Base-by-base conservation (phyloP, 139 green algal species). In the Eudorina sp. region DNA sequence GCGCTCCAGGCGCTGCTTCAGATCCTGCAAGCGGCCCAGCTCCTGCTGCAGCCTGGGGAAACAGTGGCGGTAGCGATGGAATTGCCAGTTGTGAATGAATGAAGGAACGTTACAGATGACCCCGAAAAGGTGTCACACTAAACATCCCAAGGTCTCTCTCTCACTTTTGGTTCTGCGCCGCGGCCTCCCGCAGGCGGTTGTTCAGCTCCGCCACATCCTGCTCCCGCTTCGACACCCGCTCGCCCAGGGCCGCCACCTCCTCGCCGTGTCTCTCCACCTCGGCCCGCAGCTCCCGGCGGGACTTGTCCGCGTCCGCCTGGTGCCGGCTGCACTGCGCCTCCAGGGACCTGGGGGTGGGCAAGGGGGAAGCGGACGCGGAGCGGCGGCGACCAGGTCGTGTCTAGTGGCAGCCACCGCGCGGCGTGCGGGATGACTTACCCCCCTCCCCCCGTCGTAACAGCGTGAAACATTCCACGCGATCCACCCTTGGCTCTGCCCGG, bases 1-100 rank as follows among this genome's bases (percentile, higher is more conserved):
- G 9, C 78, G 78, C 78, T 85, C 78, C 38, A 43, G 25, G 0
- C 78, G 78, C 40, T 85, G 78, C 53, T 64, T 68, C 40, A 25
- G 4, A 27, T 74, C 78, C 58, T 85, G 78, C 3, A n/a, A 0
- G 25, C 41, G 55, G 0, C 18, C 38, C 78, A 75, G 38, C 4
- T 29, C 40, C 16, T 53, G 19, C 58, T 85, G 53, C 25, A 55
- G 78, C 38, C 78, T 85, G 38, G 29, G 38, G 55, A 2, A 5
- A 72, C 62, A 72, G 21, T 27, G 21, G n/a, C 27, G 19, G 31
- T 31, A 34, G 13, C 2, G 31, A 40, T 31, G 62, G 62, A 23
- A 11, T 11, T n/a, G n/a, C n/a, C n/a, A n/a, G n/a, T 66, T 25
- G 55, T 66, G 7, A 23, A 66, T 66, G 7, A 66, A 66, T 25